Percentiles rank a stretch among this genome's conserved stretches.
Evolutionary conservation across 2,329 filamentous ascomycete genomes (phyloP).

Genomic region (Aspergillus neoniger): DNA sequence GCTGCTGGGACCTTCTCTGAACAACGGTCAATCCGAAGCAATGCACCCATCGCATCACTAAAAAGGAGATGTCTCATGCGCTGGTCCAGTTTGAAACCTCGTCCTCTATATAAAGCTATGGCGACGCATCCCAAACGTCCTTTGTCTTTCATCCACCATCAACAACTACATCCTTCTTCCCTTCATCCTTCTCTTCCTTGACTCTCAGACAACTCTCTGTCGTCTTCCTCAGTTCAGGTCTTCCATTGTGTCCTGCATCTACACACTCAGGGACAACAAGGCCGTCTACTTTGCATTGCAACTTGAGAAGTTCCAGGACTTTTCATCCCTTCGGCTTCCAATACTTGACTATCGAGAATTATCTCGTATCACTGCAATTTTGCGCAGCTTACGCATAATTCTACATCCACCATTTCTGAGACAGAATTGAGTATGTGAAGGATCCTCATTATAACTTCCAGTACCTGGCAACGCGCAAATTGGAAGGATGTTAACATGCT

Average conservation of each 20-base stretch:
- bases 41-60: conserved; percentile 18
- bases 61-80: conserved; percentile 11
- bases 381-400: background rate
- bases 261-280: background rate
- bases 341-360: background rate
- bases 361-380: background rate
- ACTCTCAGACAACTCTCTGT: background rate
- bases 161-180: conserved; percentile 5
- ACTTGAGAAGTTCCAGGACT: background rate
- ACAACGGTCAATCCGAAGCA: conserved; percentile 13
- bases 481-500: conserved; percentile 8
- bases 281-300: background rate
- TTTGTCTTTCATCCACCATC: conserved; percentile 12
- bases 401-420: no score
- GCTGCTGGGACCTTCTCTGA: conserved; percentile 15
- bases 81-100: conserved; percentile 18
- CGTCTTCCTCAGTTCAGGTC: background rate
- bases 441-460: background rate
- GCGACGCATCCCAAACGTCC: conserved; percentile 13
- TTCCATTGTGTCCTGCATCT: background rate
- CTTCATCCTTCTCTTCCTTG: background rate
- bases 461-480: background rate
- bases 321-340: background rate
- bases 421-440: background rate
- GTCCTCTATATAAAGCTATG: conserved; percentile 27